A percentile compares a stretch with the other conserved stretches of the same genome.
phyloP scores from a whole-genome alignment of 768 basidiomycete genomes.

The Chiua virens region DNA sequence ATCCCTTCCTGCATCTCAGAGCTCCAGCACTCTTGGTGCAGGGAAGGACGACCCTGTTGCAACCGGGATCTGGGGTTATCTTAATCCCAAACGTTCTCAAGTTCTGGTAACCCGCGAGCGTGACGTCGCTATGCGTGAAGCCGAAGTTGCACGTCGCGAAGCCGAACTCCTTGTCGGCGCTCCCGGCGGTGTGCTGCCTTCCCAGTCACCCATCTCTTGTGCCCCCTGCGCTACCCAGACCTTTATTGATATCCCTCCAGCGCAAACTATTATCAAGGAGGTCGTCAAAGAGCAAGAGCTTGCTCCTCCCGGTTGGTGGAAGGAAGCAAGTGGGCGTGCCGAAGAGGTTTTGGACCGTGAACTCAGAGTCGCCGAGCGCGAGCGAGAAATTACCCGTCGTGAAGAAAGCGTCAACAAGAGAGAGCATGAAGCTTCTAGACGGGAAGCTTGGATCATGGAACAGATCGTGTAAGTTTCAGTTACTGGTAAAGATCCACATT shows the following conservation, averaged over 20 bases:
- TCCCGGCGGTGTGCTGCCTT: constrained; percentile 73
- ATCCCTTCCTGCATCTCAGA: constrained; percentile 65
- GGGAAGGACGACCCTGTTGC: constrained; percentile 39
- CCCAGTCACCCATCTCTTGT: constrained; percentile 53
- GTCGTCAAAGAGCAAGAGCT: constrained; percentile 81
- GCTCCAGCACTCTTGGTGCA: constrained; percentile 26
- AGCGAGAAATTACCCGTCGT: constrained; percentile 82
- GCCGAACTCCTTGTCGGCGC: constrained; percentile 82
- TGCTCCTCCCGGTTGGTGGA: constrained; percentile 78
- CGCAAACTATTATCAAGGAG: constrained; percentile 85
- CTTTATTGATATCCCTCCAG: constrained; percentile 56
- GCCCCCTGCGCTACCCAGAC: constrained; percentile 57
- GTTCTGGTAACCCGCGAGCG: constrained; percentile 78
- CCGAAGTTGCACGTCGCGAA: constrained; percentile 86
- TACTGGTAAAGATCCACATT: not conserved
- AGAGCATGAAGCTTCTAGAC: constrained; percentile 84
- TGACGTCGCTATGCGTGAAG: constrained; percentile 78
- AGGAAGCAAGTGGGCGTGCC: constrained; percentile 62
- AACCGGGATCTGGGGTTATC: constrained; percentile 65
- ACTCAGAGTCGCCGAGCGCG: constrained; percentile 80
- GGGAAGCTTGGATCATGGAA: constrained; percentile 92
- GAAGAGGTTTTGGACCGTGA: constrained; percentile 86
- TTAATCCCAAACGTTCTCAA: constrained; percentile 82
- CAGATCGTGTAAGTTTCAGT: constrained; percentile 70
- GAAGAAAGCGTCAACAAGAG: constrained; percentile 84